Evolutionary conservation across 177 flowering plant genomes (phyloP).

Genomic region (Tripterygium wilfordii): DNA sequence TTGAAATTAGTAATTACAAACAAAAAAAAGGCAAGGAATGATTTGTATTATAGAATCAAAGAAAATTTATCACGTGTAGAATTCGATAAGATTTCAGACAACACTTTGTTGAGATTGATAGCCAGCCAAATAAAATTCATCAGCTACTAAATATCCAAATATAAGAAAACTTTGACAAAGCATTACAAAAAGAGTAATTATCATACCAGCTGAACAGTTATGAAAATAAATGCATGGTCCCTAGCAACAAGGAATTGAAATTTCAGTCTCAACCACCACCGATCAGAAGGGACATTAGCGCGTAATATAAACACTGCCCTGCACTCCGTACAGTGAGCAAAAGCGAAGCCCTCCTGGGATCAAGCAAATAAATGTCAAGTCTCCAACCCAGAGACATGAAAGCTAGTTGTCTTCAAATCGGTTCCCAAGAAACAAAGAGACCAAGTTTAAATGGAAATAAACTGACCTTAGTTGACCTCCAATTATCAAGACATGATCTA

Average conservation of each 20-base stretch:
- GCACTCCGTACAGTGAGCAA: constrained; percentile 98
- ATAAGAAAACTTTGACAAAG: not conserved
- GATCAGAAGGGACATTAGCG: constrained; percentile 90
- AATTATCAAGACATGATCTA: constrained; percentile 92
- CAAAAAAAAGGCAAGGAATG: not conserved
- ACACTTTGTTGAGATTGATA: too few species aligned
- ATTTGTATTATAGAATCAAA: too few species aligned
- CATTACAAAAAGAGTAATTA: not conserved
- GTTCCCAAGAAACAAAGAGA: too few species aligned
- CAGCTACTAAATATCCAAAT: constrained; percentile 1
- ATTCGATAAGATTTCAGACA: too few species aligned
- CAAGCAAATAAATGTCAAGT: constrained; percentile 1
- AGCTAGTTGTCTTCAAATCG: not conserved
- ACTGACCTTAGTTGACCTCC: constrained; percentile 94
- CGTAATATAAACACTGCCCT: constrained; percentile 83
- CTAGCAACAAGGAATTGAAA: constrained; percentile 95
- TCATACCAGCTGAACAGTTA: constrained; percentile 87
- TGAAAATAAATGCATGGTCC: constrained; percentile 86
- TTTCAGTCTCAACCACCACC: constrained; percentile 97
- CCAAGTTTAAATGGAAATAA: too few species aligned
- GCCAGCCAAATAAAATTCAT: not conserved
- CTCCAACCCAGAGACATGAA: not conserved
- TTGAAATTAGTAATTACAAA: not conserved
- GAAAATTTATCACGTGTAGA: too few species aligned
- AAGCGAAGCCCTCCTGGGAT: constrained; percentile 96